A percentile compares a stretch with the other conserved stretches of the same genome.
Conservation (phyloP, 805 yeast species). For the Kluyveromyces dobzhanskii region DNA sequence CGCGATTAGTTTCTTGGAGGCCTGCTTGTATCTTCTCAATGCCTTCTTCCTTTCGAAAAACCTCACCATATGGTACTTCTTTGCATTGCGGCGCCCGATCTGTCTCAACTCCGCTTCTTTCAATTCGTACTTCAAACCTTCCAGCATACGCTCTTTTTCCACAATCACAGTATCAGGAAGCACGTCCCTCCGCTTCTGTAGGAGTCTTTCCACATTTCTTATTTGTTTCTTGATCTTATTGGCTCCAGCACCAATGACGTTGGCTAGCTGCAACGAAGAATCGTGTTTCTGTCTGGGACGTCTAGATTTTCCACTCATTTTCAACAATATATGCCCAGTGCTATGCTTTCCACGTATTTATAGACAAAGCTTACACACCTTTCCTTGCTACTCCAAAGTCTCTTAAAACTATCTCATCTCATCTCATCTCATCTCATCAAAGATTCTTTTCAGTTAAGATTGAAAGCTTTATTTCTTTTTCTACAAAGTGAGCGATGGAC, state of each 20-base stretch:
- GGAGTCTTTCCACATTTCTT: conserved; percentile 72
- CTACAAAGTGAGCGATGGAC: too few species aligned
- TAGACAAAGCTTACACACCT: too few species aligned
- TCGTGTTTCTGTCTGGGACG: conserved; percentile 14
- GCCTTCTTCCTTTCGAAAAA: conserved; percentile 90
- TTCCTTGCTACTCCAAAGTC: too few species aligned
- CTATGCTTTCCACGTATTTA: too few species aligned
- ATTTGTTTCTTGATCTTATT: conserved; percentile 74
- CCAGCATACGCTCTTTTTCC: conserved; percentile 69
- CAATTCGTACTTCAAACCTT: conserved; percentile 54
- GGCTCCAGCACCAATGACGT: conserved; percentile 31
- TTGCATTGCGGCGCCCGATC: conserved; percentile 44
- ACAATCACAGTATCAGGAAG: conserved; percentile 57
- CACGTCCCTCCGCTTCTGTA: conserved; percentile 43
- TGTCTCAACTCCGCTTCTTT: conserved; percentile 37
- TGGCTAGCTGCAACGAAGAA: conserved; percentile 30
- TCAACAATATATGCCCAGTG: too few species aligned
- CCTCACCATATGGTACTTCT: conserved; percentile 86
- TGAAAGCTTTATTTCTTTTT: too few species aligned
- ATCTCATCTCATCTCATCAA: conserved; percentile 20
- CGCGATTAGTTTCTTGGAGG: conserved; percentile 27
- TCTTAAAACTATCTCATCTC: conserved; percentile 5
- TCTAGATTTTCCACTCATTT: conserved; percentile 3
- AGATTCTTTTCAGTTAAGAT: conserved; percentile 9
- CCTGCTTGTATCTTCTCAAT: conserved; percentile 51